Base-by-base conservation (phyloP, 495 filamentous ascomycete species). In the Chaetomidium leptoderma region DNA sequence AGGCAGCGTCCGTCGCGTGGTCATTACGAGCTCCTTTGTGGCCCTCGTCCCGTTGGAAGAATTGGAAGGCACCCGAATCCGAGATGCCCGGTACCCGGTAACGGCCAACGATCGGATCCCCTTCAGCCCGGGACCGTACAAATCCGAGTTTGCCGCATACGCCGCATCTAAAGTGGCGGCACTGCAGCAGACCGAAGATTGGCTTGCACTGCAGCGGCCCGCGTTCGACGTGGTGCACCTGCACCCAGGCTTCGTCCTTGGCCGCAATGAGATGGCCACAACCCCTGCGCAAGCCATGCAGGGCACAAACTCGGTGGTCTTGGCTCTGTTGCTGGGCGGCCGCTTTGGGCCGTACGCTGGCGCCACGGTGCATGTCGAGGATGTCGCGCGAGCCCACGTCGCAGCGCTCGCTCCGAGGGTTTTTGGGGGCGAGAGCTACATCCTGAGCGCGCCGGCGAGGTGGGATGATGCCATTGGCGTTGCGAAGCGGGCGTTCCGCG, bases 1-100 rank as follows among this genome's bases (percentile, higher is more conserved):
- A 6, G 86, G 83, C 13, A 63, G 63, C 14, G 65, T 95, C 37
- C 87, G 87, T 66, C 76, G 85, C 29, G 84, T 93, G 6, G 84
- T 74, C 27, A 69, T 77, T 55, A 79, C 77, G 27, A 77, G 75
- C 53, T 74, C 74, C 26, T 70, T 74, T 9, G 72, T 75, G 2
- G 60, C 76, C 6, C 67, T 70, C 13, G 57, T 67, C 11, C 62
- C 32, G 43, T n/a, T n/a, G n/a, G n/a, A n/a, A n/a, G n/a, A n/a
- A n/a, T n/a, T n/a, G n/a, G n/a, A n/a, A n/a, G n/a, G n/a, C n/a
- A n/a, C n/a, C n/a, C n/a, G n/a, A n/a, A n/a, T n/a, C n/a, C n/a
- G n/a, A n/a, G n/a, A n/a, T n/a, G n/a, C n/a, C n/a, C n/a, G n/a
- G n/a, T n/a, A n/a, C n/a, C n/a, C n/a, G n/a, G n/a, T 48, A 36